These are phyloP conservation scores for Lotmaria passim DNA, from an alignment of 208 protist species.

Conservation along the genomic window DNA sequence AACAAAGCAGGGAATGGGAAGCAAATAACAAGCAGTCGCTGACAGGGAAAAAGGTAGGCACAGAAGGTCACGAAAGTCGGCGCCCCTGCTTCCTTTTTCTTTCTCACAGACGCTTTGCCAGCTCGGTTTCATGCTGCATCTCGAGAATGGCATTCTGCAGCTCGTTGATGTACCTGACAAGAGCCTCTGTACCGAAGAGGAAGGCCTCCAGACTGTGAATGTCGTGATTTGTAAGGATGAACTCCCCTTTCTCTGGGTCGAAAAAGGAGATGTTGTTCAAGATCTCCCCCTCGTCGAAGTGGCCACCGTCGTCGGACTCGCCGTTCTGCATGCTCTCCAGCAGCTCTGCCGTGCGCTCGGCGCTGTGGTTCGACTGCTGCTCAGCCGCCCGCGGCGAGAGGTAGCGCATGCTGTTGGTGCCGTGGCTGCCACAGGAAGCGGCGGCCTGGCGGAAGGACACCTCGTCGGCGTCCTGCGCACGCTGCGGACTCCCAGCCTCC, in stretches of 20 bases:
- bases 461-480: not conserved
- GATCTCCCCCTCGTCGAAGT: slow-evolving; percentile 31
- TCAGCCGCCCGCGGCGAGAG: slow-evolving; percentile 4
- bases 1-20: too few species aligned
- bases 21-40: too few species aligned
- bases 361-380: slow-evolving; percentile 4
- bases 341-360: slow-evolving; percentile 11
- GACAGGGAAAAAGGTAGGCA: too few species aligned
- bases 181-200: slow-evolving; percentile 75
- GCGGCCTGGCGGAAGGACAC: not conserved
- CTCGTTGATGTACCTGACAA: slow-evolving; percentile 79
- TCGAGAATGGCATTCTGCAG: slow-evolving; percentile 83
- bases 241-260: slow-evolving; percentile 70
- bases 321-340: slow-evolving; percentile 19
- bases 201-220: slow-evolving; percentile 91
- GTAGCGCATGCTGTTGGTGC: slow-evolving; percentile 19
- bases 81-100: too few species aligned
- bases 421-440: not conserved
- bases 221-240: slow-evolving; percentile 85
- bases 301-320: slow-evolving; percentile 15
- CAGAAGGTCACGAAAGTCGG: too few species aligned
- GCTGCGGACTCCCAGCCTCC: not conserved
- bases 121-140: slow-evolving; percentile 76
- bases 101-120: slow-evolving; percentile 71
- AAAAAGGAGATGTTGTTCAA: slow-evolving; percentile 66